These are phyloP conservation scores for Thoreauomyces humboldtii DNA, from an alignment of 192 early-diverging fungal species.

Conservation along the genomic window DNA sequence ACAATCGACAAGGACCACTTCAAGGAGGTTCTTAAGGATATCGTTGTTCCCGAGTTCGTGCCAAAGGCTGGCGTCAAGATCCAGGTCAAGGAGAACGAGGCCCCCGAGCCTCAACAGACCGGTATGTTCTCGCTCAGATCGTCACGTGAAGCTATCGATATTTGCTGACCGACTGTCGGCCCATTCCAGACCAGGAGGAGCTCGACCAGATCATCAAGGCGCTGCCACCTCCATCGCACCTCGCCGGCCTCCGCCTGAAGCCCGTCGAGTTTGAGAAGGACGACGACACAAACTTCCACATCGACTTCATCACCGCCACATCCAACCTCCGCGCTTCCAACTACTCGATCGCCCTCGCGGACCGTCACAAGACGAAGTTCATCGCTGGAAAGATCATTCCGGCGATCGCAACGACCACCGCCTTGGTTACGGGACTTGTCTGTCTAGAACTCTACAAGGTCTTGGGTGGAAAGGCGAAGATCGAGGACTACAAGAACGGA, in stretches of 20 bases:
- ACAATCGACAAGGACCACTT: slow-evolving; percentile 70
- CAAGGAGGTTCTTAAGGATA: slow-evolving; percentile 51
- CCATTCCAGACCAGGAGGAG: slow-evolving; percentile 37
- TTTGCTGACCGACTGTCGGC: no score
- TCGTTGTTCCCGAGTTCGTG: slow-evolving; percentile 77
- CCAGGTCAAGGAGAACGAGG: slow-evolving; percentile 89
- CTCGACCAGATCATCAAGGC: slow-evolving; percentile 65
- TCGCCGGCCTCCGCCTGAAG: slow-evolving; percentile 80
- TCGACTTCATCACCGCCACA: slow-evolving; percentile 97
- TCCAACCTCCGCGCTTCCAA: slow-evolving; percentile 92
- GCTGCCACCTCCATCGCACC: slow-evolving; percentile 73
- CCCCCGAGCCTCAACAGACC: slow-evolving; percentile 42
- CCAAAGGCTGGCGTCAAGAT: slow-evolving; percentile 95
- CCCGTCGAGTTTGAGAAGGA: slow-evolving; percentile 99
- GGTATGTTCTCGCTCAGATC: slow-evolving; percentile 32
- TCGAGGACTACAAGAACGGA: slow-evolving; percentile 99
- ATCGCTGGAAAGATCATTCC: slow-evolving; percentile 98
- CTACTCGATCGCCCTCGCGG: slow-evolving; percentile 82
- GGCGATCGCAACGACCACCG: slow-evolving; percentile 95
- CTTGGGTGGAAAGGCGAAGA: slow-evolving; percentile 66
- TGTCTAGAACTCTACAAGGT: slow-evolving; percentile 98
- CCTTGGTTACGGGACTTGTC: slow-evolving; percentile 93
- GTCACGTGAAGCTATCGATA: neutral
- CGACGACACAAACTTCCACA: slow-evolving; percentile 99
- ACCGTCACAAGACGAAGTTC: slow-evolving; percentile 88